Conservation (phyloP, 1,284 basidiomycete genomes). For the Ganoderma lingzhi region DNA sequence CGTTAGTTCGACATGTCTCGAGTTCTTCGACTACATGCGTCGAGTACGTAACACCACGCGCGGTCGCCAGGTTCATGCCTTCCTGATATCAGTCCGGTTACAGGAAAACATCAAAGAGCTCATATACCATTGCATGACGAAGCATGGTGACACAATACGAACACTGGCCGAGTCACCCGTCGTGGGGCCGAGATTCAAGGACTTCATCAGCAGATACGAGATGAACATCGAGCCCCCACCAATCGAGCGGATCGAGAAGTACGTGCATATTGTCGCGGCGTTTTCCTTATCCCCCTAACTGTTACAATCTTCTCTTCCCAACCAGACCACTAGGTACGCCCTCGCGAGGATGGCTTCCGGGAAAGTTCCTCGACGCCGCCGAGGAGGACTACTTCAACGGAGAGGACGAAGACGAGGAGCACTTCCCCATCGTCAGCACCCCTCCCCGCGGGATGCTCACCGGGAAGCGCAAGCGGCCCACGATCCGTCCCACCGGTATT, state of each 20-base stretch:
- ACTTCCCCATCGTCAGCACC: slow-evolving; percentile 42
- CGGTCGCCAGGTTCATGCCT: slow-evolving; percentile 14
- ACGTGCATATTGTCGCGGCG: slow-evolving; percentile 33
- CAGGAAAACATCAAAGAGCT: slow-evolving; percentile 91
- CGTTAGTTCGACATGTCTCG: slow-evolving; percentile 93
- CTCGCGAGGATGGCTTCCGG: slow-evolving; percentile 54
- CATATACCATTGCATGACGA: slow-evolving; percentile 86
- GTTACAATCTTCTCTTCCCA: slow-evolving; percentile 1
- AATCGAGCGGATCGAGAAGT: slow-evolving; percentile 59
- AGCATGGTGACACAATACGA: slow-evolving; percentile 73
- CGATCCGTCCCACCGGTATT: slow-evolving; percentile 33
- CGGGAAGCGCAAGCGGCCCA: slow-evolving; percentile 62
- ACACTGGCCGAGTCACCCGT: slow-evolving; percentile 68
- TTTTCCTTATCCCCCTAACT: neutral
- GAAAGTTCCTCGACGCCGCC: slow-evolving; percentile 66
- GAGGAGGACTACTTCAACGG: slow-evolving; percentile 94
- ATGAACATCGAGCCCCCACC: slow-evolving; percentile 90
- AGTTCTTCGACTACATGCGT: slow-evolving; percentile 92
- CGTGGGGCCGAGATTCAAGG: slow-evolving; percentile 74
- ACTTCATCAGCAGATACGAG: slow-evolving; percentile 85
- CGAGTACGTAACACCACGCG: slow-evolving; percentile 55
- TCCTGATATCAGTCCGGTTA: slow-evolving; percentile 14
- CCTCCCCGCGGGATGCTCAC: slow-evolving; percentile 48
- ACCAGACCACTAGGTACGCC: slow-evolving; percentile 36
- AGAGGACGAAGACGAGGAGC: slow-evolving; percentile 68